A percentile compares a stretch with the other conserved stretches of the same genome.
These are phyloP conservation scores for Petunia hybrid DNA, from an alignment of 305 asterid genomes.

Conservation along the genomic window DNA sequence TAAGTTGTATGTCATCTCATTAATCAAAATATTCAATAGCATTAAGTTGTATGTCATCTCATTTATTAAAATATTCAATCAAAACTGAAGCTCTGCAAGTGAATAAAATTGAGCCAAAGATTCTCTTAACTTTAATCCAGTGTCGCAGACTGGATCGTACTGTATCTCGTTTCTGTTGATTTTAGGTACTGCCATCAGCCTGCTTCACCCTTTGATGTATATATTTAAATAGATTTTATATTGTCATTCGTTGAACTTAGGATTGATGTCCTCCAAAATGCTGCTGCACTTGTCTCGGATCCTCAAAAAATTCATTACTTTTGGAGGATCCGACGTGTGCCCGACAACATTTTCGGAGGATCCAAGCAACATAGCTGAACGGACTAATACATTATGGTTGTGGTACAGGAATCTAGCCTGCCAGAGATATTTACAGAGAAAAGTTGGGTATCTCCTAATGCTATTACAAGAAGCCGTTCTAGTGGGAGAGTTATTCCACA, in stretches of 20 bases:
- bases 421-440: constrained; percentile 82
- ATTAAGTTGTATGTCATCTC: no score
- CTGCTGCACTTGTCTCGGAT: no score
- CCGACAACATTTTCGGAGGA: no score
- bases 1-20: not conserved
- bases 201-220: not conserved
- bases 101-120: not conserved
- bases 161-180: not conserved
- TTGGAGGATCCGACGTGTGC: no score
- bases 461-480: constrained; percentile 75
- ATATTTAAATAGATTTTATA: not conserved
- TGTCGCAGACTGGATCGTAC: not conserved
- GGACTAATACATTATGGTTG: constrained; percentile 32
- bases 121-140: not conserved
- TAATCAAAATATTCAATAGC: no score
- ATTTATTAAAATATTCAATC: no score
- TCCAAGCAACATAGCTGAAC: not conserved
- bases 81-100: not conserved
- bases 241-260: not conserved
- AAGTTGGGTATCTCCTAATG: constrained; percentile 90
- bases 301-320: no score
- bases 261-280: not conserved
- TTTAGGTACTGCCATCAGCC: constrained; percentile 9
- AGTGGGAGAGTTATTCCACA: constrained; percentile 52
- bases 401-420: constrained; percentile 92